These are phyloP conservation scores for Aspergillus sp. DNA, from an alignment of 2,329 filamentous ascomycete genomes.

Conservation along the genomic window DNA sequence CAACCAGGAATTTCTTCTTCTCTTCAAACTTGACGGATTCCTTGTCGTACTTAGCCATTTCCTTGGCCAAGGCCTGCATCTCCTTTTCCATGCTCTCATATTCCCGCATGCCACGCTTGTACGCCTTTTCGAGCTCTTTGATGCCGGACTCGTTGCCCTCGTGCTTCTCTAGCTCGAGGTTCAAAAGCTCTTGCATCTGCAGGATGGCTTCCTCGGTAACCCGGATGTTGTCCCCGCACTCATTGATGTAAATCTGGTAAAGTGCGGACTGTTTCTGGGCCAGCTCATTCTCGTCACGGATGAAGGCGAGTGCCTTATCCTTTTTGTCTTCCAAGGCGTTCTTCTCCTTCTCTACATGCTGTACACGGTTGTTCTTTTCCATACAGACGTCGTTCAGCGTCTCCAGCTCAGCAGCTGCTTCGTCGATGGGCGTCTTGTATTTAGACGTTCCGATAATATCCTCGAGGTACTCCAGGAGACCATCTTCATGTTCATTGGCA, in stretches of 20 bases:
- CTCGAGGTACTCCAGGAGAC: conserved; percentile 92
- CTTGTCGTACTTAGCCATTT: conserved; percentile 91
- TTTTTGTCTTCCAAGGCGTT: conserved; percentile 93
- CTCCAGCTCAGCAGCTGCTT: conserved; percentile 87
- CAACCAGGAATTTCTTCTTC: conserved; percentile 88
- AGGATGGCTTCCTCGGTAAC: conserved; percentile 86
- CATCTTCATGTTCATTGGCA: conserved; percentile 91
- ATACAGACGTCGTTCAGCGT: conserved; percentile 89
- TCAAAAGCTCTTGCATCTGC: conserved; percentile 86
- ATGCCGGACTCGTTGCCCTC: conserved; percentile 87
- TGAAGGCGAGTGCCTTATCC: conserved; percentile 84
- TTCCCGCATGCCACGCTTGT: conserved; percentile 79
- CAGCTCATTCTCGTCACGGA: conserved; percentile 91
- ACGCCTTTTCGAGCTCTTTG: conserved; percentile 82
- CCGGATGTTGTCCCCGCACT: conserved; percentile 83
- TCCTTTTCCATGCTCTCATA: conserved; percentile 81
- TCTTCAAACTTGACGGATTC: conserved; percentile 97
- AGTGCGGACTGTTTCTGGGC: conserved; percentile 84
- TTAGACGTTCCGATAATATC: conserved; percentile 99
- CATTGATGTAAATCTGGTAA: conserved; percentile 87
- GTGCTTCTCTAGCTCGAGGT: conserved; percentile 87
- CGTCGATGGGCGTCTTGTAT: conserved; percentile 96
- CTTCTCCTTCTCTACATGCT: conserved; percentile 98
- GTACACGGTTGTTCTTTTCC: conserved; percentile 92
- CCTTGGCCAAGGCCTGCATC: conserved; percentile 75